Conservation (phyloP, 768 basidiomycete species). For the Rhodotorula kratochvilovae region DNA sequence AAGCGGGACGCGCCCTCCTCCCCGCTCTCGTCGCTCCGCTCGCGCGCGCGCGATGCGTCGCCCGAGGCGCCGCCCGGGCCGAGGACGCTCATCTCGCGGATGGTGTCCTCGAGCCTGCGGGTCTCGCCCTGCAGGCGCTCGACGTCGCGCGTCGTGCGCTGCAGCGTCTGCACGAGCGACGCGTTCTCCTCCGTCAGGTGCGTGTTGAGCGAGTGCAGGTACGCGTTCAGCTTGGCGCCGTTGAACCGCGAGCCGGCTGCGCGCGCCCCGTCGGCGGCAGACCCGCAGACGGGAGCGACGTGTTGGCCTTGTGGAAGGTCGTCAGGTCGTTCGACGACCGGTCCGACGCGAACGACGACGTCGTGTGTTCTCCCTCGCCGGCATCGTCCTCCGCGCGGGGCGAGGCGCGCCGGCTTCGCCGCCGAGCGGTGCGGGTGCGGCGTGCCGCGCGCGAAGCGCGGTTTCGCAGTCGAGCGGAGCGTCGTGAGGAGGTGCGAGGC, state of each 20-base stretch:
- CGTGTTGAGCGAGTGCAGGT: constrained; percentile 77
- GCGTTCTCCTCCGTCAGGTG: constrained; percentile 82
- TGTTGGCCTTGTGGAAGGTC: constrained; percentile 67
- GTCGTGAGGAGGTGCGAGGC: constrained; percentile 77
- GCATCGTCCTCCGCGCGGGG: background rate
- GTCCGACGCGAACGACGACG: constrained; percentile 67
- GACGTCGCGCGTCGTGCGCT: constrained; percentile 21
- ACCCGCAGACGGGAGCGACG: constrained; percentile 76
- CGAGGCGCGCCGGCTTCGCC: background rate
- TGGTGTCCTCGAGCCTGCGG: constrained; percentile 12
- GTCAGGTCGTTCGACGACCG: constrained; percentile 77
- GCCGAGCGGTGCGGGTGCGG: constrained; percentile 55
- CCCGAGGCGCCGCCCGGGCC: constrained; percentile 11
- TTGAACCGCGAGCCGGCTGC: constrained; percentile 55
- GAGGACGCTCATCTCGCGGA: constrained; percentile 33
- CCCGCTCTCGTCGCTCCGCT: background rate
- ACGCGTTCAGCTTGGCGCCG: constrained; percentile 75
- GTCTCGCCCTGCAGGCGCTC: constrained; percentile 12
- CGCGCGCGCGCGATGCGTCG: constrained; percentile 7
- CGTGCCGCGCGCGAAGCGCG: constrained; percentile 63
- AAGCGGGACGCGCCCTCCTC: constrained; percentile 2
- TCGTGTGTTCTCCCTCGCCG: constrained; percentile 20
- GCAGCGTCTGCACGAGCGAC: constrained; percentile 50
- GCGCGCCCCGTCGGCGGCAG: constrained; percentile 49
- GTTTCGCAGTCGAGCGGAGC: constrained; percentile 74